Evolutionary conservation across 2,329 filamentous ascomycete genomes (phyloP).

Genomic region (Cercospora janseana): DNA sequence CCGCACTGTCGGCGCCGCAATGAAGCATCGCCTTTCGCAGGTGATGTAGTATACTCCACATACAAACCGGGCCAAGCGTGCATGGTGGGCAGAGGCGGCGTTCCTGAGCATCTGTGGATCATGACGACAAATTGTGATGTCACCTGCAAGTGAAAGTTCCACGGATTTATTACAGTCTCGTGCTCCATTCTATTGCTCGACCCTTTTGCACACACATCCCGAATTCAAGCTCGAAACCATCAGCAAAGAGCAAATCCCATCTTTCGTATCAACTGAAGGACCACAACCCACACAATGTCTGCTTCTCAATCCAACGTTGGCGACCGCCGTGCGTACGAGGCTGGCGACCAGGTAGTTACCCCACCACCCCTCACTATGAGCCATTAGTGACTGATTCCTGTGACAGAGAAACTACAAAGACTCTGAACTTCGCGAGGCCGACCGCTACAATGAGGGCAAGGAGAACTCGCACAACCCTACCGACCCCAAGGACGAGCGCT

Average conservation of each 20-base stretch:
- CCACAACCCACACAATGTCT: constrained; percentile 44
- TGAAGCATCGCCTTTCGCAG: too few species aligned
- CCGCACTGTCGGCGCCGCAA: too few species aligned
- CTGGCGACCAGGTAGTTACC: constrained; percentile 61
- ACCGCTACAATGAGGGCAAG: constrained; percentile 70
- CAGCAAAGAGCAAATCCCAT: background rate
- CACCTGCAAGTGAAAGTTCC: constrained; percentile 7
- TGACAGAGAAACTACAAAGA: constrained; percentile 55
- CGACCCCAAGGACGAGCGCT: constrained; percentile 72
- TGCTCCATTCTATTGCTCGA: constrained; percentile 9
- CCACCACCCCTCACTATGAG: constrained; percentile 4
- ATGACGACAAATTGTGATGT: constrained; percentile 9
- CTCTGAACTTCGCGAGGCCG: constrained; percentile 41
- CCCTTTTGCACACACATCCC: background rate
- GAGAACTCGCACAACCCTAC: constrained; percentile 64
- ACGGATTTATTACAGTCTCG: constrained; percentile 8
- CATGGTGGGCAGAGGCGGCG: background rate
- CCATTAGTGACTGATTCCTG: background rate
- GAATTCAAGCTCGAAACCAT: background rate
- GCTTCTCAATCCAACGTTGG: constrained; percentile 63
- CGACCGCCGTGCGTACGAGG: constrained; percentile 65
- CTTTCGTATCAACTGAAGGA: too few species aligned
- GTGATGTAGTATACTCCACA: constrained; percentile 3
- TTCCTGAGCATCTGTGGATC: constrained; percentile 7
- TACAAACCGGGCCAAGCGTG: background rate